Percentiles rank a stretch among this genome's conserved stretches.
These are phyloP conservation scores for Cryptosporidium felis DNA, from an alignment of 169 alveolate genomes.

Conservation along the genomic window DNA sequence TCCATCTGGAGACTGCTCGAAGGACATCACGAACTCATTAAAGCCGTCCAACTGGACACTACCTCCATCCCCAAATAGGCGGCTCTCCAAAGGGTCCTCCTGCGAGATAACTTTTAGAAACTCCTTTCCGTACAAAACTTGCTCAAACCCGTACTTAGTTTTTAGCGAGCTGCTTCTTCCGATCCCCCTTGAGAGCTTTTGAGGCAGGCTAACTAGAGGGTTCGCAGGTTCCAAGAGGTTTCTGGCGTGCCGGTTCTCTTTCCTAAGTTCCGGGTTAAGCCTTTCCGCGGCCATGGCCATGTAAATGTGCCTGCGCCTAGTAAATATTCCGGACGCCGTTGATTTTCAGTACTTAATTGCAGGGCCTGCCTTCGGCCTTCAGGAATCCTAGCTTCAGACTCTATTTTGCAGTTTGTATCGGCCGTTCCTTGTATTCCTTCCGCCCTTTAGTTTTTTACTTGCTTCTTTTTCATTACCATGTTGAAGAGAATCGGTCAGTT, in stretches of 20 bases:
- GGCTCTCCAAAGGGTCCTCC: neutral
- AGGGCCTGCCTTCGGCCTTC: no score
- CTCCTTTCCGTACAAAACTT: neutral
- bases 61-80: neutral
- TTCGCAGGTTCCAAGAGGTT: no score
- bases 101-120: neutral
- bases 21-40: slow-evolving; percentile 4
- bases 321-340: no score
- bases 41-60: neutral
- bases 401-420: no score
- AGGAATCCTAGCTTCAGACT: no score
- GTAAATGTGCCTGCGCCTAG: no score
- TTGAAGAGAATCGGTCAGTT: no score
- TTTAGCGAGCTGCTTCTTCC: neutral
- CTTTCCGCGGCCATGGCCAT: no score
- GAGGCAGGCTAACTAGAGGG: no score
- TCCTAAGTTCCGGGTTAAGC: neutral
- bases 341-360: no score
- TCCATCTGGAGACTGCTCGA: slow-evolving; percentile 2
- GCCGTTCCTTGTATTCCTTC: no score
- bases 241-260: neutral
- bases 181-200: neutral
- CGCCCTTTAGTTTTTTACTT: neutral
- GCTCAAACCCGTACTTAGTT: neutral
- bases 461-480: neutral